Conservation (phyloP, 768 basidiomycete species). For the Boletus tomentosulus region DNA sequence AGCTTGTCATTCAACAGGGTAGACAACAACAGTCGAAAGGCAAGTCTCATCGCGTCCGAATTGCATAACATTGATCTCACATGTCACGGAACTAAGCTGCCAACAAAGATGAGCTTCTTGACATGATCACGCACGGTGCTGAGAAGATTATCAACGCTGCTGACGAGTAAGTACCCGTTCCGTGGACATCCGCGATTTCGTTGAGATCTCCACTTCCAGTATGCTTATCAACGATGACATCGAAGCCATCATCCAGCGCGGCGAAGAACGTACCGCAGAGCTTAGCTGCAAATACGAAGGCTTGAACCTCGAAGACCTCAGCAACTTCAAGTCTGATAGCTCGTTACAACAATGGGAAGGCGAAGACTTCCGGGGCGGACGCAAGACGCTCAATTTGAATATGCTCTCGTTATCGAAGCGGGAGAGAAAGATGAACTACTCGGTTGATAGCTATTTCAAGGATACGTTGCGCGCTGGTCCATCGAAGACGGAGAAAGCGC, state of each 20-base stretch:
- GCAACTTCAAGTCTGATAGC: conserved; percentile 94
- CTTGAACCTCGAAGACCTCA: conserved; percentile 89
- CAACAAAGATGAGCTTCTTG: conserved; percentile 92
- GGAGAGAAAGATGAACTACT: conserved; percentile 91
- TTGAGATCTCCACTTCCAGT: conserved; percentile 34
- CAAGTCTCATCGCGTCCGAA: conserved; percentile 25
- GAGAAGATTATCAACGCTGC: conserved; percentile 89
- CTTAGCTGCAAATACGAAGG: conserved; percentile 90
- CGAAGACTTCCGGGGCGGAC: conserved; percentile 80
- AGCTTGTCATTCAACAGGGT: conserved; percentile 96
- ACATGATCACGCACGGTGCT: conserved; percentile 98
- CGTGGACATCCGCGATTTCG: not conserved
- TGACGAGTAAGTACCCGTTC: conserved; percentile 53
- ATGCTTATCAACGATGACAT: conserved; percentile 84
- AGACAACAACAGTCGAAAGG: conserved; percentile 79
- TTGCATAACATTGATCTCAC: not conserved
- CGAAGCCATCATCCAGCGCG: conserved; percentile 86
- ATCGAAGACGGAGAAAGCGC: conserved; percentile 74
- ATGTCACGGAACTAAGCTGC: conserved; percentile 49
- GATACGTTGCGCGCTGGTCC: conserved; percentile 80
- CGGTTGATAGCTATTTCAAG: conserved; percentile 93
- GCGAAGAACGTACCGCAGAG: conserved; percentile 86
- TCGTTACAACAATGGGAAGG: conserved; percentile 94
- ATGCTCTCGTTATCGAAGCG: conserved; percentile 88
- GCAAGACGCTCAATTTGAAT: conserved; percentile 69